These are phyloP conservation scores for Vicia faba DNA, from an alignment of 306 rosid genomes.

Conservation along the genomic window DNA sequence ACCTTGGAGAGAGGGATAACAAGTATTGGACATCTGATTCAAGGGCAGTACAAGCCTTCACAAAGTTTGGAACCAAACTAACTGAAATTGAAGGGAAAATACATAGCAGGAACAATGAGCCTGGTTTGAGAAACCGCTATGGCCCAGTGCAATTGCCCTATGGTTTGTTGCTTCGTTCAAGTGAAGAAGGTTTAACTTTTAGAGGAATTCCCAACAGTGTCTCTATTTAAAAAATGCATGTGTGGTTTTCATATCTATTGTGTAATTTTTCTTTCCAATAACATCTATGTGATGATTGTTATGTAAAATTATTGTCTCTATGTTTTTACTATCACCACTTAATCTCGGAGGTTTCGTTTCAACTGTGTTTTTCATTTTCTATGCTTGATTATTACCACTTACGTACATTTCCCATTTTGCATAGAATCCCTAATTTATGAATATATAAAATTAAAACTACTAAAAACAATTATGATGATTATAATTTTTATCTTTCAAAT, in stretches of 20 bases:
- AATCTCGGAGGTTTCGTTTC: too few species aligned
- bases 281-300: neutral
- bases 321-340: conserved; percentile 14
- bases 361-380: too few species aligned
- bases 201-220: conserved; percentile 81
- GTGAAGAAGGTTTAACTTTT: conserved; percentile 66
- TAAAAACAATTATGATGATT: too few species aligned
- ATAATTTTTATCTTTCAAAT: too few species aligned
- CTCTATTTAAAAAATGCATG: conserved; percentile 37
- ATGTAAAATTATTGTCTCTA: neutral
- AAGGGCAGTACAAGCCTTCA: conserved; percentile 39
- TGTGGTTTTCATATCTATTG: neutral
- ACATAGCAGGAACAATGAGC: conserved; percentile 23
- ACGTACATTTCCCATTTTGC: too few species aligned
- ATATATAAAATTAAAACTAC: too few species aligned
- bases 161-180: conserved; percentile 64
- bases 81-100: conserved; percentile 35
- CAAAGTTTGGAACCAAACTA: conserved; percentile 43
- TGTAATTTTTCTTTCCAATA: neutral
- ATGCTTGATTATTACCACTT: too few species aligned
- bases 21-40: conserved; percentile 40
- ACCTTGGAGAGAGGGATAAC: conserved; percentile 53
- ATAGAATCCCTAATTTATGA: too few species aligned
- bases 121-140: conserved; percentile 42
- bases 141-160: conserved; percentile 71